Conservation (phyloP, 75 land plant species). For the Larix kaempferi region DNA sequence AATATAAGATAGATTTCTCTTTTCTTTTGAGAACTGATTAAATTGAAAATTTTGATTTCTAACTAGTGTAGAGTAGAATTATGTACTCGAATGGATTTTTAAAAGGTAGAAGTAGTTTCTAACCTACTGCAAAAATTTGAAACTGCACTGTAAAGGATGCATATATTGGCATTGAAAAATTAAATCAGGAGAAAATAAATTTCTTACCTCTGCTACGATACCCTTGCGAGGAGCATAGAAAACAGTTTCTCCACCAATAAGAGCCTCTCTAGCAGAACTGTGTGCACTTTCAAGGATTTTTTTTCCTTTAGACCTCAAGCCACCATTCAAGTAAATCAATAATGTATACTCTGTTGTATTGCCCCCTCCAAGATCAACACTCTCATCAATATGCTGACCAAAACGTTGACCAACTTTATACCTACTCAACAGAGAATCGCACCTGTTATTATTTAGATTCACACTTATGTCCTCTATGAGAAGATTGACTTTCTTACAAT, state of each 20-base stretch:
- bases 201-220: conserved; percentile 62
- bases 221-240: conserved; percentile 60
- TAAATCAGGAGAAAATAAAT: conserved; percentile 1
- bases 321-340: conserved; percentile 76
- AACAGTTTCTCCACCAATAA: conserved; percentile 83
- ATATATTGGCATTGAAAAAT: neutral
- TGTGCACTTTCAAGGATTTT: conserved; percentile 8
- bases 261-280: conserved; percentile 22
- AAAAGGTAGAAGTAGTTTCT: neutral
- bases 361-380: conserved; percentile 73
- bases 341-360: conserved; percentile 70
- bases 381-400: conserved; percentile 93
- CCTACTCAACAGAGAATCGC: conserved; percentile 27
- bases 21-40: too few relatives aligned
- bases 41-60: too few relatives aligned
- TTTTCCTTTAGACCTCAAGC: conserved; percentile 25
- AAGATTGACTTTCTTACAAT: neutral
- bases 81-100: too few relatives aligned
- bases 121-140: neutral
- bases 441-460: conserved; percentile 4
- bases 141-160: neutral
- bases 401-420: conserved; percentile 84
- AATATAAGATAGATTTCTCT: too few relatives aligned
- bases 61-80: too few relatives aligned
- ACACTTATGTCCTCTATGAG: neutral